phyloP scores from a whole-genome alignment of 1,284 basidiomycete genomes.

The Cutaneotrichosporon cyanovorans region DNA sequence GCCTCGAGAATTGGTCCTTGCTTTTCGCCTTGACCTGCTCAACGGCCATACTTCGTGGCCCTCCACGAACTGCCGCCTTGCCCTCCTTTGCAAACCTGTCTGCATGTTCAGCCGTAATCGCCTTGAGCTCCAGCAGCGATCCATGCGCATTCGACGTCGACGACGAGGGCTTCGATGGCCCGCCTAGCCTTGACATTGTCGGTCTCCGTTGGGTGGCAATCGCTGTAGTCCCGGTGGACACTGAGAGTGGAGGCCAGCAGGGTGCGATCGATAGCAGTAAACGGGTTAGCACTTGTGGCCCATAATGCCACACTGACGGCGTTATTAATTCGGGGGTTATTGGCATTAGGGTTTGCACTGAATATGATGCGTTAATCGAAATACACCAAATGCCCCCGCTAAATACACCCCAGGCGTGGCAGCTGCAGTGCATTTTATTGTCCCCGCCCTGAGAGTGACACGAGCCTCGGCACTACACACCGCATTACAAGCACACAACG shows the following conservation, averaged over 20 bases:
- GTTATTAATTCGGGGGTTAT: not conserved
- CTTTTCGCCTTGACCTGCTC: constrained; percentile 17
- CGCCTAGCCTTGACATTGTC: constrained; percentile 3
- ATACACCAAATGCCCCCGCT: too few species aligned
- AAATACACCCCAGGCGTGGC: too few species aligned
- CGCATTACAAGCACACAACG: too few species aligned
- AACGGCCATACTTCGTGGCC: constrained; percentile 3
- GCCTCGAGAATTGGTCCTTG: constrained; percentile 37
- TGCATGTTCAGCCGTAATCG: constrained; percentile 44
- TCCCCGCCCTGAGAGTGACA: not conserved
- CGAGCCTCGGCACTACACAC: not conserved
- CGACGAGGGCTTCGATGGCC: too few species aligned
- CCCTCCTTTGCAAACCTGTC: constrained; percentile 42
- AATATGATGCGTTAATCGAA: too few species aligned
- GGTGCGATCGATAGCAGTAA: not conserved
- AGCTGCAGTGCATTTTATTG: too few species aligned
- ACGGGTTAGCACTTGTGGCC: too few species aligned
- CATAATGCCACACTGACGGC: constrained; percentile 5
- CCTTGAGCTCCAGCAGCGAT: constrained; percentile 40
- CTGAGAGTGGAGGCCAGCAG: not conserved
- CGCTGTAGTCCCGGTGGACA: constrained; percentile 3
- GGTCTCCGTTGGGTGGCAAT: not conserved
- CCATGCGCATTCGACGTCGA: constrained; percentile 26
- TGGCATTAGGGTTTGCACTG: too few species aligned
- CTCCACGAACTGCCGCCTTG: constrained; percentile 30